A percentile compares a stretch with the other conserved stretches of the same genome.
Conservation (phyloP, 2,329 filamentous ascomycete species). For the Botrytis elliptica region DNA sequence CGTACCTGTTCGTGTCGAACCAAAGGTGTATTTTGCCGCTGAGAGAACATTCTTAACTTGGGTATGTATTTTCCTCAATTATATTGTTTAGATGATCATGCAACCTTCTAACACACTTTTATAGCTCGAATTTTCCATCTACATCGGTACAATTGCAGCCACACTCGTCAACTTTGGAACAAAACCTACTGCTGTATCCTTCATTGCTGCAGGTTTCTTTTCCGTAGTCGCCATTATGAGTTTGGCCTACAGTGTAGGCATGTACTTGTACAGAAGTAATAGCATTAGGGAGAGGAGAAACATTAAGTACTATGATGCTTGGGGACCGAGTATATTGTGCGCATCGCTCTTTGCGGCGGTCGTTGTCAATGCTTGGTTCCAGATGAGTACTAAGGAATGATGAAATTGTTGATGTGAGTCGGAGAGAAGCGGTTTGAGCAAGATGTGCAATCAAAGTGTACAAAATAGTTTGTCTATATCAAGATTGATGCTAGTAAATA, state of each 20-base stretch:
- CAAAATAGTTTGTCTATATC: background rate
- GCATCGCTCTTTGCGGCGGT: slow-evolving; percentile 71
- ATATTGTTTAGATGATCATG: slow-evolving; percentile 9
- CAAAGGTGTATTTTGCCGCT: slow-evolving; percentile 95
- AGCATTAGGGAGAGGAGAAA: slow-evolving; percentile 80
- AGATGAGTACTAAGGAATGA: slow-evolving; percentile 57
- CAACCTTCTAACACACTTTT: background rate
- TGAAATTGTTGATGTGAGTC: background rate
- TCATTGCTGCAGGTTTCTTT: slow-evolving; percentile 73
- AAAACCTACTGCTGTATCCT: slow-evolving; percentile 55
- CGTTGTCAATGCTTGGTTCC: slow-evolving; percentile 74
- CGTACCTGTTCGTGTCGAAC: slow-evolving; percentile 91
- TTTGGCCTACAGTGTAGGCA: slow-evolving; percentile 76
- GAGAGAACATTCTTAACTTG: slow-evolving; percentile 95
- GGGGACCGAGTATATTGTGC: slow-evolving; percentile 79
- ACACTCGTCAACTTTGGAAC: slow-evolving; percentile 79
- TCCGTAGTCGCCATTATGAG: slow-evolving; percentile 75
- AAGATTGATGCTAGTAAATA: background rate
- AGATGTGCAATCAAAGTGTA: background rate
- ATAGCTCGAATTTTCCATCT: slow-evolving; percentile 91
- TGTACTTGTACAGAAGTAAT: slow-evolving; percentile 85
- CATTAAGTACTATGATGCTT: slow-evolving; percentile 89
- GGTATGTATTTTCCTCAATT: slow-evolving; percentile 51
- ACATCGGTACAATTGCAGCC: slow-evolving; percentile 83
- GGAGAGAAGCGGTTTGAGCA: background rate